Conservation (phyloP, 768 basidiomycete species). For the Epithele typhae region DNA sequence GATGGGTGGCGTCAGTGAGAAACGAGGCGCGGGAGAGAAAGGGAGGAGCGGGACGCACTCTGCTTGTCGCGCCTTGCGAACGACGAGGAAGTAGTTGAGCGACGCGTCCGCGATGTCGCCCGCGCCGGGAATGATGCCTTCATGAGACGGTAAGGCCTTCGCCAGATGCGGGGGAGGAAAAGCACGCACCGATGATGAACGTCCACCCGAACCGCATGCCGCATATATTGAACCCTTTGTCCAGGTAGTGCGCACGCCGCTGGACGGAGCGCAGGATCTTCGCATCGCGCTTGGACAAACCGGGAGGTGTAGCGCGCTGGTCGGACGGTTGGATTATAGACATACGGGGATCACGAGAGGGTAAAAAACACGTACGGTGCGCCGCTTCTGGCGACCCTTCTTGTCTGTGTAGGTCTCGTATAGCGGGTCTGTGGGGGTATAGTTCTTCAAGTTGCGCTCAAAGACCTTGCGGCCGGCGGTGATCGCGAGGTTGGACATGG, state of each 20-base stretch:
- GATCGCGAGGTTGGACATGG: conserved; percentile 21
- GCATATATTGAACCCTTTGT: conserved; percentile 78
- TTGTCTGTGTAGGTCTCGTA: conserved; percentile 62
- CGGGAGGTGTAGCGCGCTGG: conserved; percentile 71
- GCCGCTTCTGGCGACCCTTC: conserved; percentile 50
- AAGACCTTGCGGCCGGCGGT: conserved; percentile 60
- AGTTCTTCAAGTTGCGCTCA: conserved; percentile 57
- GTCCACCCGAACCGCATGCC: conserved; percentile 87
- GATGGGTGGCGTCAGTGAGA: not conserved
- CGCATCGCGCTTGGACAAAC: conserved; percentile 71
- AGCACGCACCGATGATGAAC: conserved; percentile 55
- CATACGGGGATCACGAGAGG: not conserved
- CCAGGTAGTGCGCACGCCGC: conserved; percentile 76
- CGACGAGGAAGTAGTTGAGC: conserved; percentile 73
- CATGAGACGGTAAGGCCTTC: not conserved
- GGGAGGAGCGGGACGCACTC: conserved; percentile 39
- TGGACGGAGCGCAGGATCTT: conserved; percentile 73
- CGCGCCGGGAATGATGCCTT: conserved; percentile 61
- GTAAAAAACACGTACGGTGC: conserved; percentile 43
- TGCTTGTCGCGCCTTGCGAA: conserved; percentile 70
- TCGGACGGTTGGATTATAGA: not conserved
- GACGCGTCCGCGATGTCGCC: conserved; percentile 61
- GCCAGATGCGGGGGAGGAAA: not conserved
- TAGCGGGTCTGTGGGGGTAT: conserved; percentile 68
- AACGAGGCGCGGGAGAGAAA: not conserved